A percentile compares a stretch with the other conserved stretches of the same genome.
Conservation (phyloP, 345 rosid genomes). For the Eucalyptus coolabah region DNA sequence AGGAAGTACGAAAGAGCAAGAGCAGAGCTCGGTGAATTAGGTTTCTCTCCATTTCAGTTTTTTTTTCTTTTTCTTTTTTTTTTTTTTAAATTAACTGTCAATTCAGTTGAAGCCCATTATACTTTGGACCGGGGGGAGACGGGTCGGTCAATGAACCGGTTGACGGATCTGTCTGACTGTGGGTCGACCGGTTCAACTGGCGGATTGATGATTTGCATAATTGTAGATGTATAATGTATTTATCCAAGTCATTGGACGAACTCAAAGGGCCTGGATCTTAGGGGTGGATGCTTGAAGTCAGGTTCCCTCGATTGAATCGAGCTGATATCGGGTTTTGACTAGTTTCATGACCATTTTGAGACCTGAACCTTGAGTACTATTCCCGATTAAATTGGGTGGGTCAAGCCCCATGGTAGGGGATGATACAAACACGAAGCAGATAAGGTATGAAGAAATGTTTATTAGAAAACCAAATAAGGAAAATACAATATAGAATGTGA, state of each 20-base stretch:
- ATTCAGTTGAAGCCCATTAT: background rate
- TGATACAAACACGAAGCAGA: background rate
- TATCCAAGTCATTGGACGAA: background rate
- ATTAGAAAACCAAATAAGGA: background rate
- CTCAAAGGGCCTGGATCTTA: background rate
- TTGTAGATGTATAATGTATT: background rate
- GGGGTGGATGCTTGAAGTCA: background rate
- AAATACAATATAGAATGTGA: background rate
- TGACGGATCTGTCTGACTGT: background rate
- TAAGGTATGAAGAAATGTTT: background rate
- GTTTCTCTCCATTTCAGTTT: background rate
- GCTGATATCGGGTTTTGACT: background rate
- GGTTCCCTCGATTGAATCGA: background rate
- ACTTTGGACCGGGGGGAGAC: background rate
- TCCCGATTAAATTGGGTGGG: background rate
- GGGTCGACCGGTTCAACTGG: background rate
- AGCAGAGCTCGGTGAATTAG: background rate
- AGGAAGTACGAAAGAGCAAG: background rate
- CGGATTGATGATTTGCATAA: background rate
- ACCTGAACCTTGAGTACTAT: background rate
- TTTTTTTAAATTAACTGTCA: background rate
- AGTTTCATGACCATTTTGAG: background rate
- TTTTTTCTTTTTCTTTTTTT: background rate
- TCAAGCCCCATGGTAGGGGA: background rate
- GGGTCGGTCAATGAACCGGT: background rate